Conservation (phyloP, 768 basidiomycete species). For the Boletus huronensis region DNA sequence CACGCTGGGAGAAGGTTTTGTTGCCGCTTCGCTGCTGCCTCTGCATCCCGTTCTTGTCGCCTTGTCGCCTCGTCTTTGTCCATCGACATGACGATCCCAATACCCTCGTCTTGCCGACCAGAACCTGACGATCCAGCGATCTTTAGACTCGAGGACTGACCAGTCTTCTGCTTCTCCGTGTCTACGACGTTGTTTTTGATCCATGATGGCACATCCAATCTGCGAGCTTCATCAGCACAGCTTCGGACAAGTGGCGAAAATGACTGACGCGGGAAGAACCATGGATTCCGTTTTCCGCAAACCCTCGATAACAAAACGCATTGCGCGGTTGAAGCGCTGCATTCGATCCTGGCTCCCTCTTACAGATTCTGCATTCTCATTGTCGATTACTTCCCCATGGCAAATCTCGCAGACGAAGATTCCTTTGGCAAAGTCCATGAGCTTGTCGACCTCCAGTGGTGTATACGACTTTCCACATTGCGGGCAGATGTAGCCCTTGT, state of each 20-base stretch:
- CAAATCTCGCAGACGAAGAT: slow-evolving; percentile 87
- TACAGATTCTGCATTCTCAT: slow-evolving; percentile 85
- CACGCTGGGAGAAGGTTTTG: slow-evolving; percentile 93
- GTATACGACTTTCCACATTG: slow-evolving; percentile 82
- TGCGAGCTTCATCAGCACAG: slow-evolving; percentile 27
- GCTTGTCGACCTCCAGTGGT: slow-evolving; percentile 78
- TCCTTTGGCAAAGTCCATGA: slow-evolving; percentile 68
- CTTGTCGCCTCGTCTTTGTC: slow-evolving; percentile 83
- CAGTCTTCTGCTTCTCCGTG: slow-evolving; percentile 54
- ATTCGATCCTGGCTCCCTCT: slow-evolving; percentile 89
- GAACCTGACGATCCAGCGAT: slow-evolving; percentile 67
- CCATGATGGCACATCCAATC: slow-evolving; percentile 82
- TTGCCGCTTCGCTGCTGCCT: slow-evolving; percentile 80
- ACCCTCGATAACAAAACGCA: slow-evolving; percentile 82
- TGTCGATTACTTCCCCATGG: slow-evolving; percentile 80
- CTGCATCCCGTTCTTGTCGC: slow-evolving; percentile 68
- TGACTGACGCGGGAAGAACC: slow-evolving; percentile 73
- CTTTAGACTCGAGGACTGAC: slow-evolving; percentile 57
- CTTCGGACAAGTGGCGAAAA: not conserved
- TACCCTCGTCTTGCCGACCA: slow-evolving; percentile 62
- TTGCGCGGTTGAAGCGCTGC: slow-evolving; percentile 92
- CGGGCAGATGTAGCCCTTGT: slow-evolving; percentile 96
- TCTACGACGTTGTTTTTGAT: slow-evolving; percentile 70
- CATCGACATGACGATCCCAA: slow-evolving; percentile 83
- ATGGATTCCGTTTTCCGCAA: slow-evolving; percentile 87